These are phyloP conservation scores for Parathielavia hyrcaniae DNA, from an alignment of 495 filamentous ascomycete genomes.

Conservation along the genomic window DNA sequence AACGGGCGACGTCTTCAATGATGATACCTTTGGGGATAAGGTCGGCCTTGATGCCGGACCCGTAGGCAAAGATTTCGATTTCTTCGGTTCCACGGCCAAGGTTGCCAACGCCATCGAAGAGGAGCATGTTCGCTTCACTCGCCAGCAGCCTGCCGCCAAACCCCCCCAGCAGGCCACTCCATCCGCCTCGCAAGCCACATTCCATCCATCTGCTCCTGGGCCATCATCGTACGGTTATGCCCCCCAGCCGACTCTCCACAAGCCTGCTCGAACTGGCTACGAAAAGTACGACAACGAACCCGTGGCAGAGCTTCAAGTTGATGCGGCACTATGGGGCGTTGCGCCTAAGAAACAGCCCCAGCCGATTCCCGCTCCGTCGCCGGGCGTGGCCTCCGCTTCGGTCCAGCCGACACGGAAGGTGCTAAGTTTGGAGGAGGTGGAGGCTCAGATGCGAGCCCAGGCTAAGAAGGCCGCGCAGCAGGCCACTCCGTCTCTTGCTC, in stretches of 20 bases:
- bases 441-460: conserved; percentile 81
- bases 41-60: conserved; percentile 31
- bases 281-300: conserved; percentile 73
- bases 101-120: conserved; percentile 79
- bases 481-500: conserved; percentile 27
- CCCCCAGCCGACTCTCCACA: conserved; percentile 42
- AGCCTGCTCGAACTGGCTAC: conserved; percentile 70
- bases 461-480: conserved; percentile 45
- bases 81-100: conserved; percentile 84
- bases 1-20: conserved; percentile 90
- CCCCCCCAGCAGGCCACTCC: conserved; percentile 25
- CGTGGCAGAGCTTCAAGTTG: conserved; percentile 80
- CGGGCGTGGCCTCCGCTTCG: conserved; percentile 27
- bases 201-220: conserved; percentile 28
- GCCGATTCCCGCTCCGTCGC: conserved; percentile 28
- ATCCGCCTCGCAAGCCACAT: conserved; percentile 28
- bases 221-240: conserved; percentile 35
- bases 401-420: conserved; percentile 58
- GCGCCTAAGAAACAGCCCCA: conserved; percentile 53
- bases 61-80: conserved; percentile 93
- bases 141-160: conserved; percentile 52
- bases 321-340: conserved; percentile 87
- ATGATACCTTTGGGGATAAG: conserved; percentile 83
- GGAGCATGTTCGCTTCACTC: conserved; percentile 75
- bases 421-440: conserved; percentile 95